Evolutionary conservation across 169 alveolate species (phyloP).

Genomic region (Sarcocystis neurona): DNA sequence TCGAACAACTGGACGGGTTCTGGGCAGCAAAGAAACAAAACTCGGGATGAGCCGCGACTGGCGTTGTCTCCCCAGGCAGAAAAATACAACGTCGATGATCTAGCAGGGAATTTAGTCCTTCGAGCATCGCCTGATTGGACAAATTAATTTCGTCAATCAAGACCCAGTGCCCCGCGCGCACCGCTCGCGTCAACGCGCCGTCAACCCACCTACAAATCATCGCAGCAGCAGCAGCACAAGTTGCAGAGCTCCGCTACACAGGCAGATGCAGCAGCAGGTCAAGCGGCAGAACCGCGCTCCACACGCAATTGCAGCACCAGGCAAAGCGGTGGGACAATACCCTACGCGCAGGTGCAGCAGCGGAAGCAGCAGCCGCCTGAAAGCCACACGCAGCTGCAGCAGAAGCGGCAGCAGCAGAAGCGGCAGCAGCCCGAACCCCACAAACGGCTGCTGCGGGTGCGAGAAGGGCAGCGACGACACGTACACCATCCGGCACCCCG

Average conservation of each 20-base stretch:
- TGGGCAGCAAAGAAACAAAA: constrained; percentile 99
- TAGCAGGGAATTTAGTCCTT: constrained; percentile 97
- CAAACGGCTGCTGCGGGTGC: background rate
- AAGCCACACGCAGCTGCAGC: no score
- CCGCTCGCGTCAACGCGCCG: constrained; percentile 96
- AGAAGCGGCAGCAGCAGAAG: background rate
- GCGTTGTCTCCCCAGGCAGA: constrained; percentile 76
- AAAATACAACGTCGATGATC: constrained; percentile 97
- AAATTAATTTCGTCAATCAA: constrained; percentile 98
- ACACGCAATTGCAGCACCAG: background rate
- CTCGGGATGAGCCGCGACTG: constrained; percentile 94
- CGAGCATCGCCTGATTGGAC: constrained; percentile 98
- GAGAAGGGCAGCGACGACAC: background rate
- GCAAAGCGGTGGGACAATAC: background rate
- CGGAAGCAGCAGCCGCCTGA: background rate
- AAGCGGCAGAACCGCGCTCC: background rate
- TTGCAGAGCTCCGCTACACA: background rate
- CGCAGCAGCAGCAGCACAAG: background rate
- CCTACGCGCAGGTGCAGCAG: background rate
- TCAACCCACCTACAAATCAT: constrained; percentile 90
- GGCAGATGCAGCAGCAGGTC: background rate
- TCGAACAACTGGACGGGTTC: no score
- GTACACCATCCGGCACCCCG: no score
- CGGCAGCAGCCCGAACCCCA: background rate
- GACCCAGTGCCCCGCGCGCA: constrained; percentile 98